Base-by-base conservation (phyloP, 2,329 filamentous ascomycete genomes). In the Nemania bipapillata region DNA sequence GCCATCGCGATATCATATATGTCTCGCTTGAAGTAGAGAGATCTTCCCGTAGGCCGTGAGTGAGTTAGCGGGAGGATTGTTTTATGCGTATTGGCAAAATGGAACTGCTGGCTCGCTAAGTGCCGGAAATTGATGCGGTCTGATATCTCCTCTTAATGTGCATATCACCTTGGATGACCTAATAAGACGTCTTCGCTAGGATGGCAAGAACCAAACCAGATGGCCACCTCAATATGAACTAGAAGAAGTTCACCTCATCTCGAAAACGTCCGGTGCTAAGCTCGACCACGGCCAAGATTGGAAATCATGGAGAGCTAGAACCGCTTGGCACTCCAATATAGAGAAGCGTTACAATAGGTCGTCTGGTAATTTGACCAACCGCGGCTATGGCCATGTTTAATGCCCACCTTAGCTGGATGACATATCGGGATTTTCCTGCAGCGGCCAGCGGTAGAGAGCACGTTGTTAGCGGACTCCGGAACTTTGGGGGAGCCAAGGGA, bases 401-500 rank as follows among this genome's bases (percentile, higher is more conserved):
- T 52, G 17, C 5, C 35, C 22, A 32, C 62, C 70, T 61, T 62
- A 53, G 66, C 4, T 45, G 57, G 50, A 59, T 37, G 28, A 49
- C 45, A 65, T 70, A 45, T 54, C 40, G 70, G 69, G 64, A 59
- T 65, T 74, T 70, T 65, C 58, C 17, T 55, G 56, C n/a, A 58
- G 65, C 53, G 53, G 52, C 15, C 15, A n/a, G 22, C 30, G 65
- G 66, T 65, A 69, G 70, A 63, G 72, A 57, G 70, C 50, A 65
- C 40, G 17, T 57, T 62, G 64, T 60, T 73, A 72, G 61, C 26
- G 65, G 62, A 74, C 66, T 66, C 62, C 59, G 55, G 59, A 64
- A 74, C 66, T 66, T 62, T 60, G 55, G 59, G 66, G 59, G 67
- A 60, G 65, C 61, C 61, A 68, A 68, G 53, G 47, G 49, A 50